Conservation (phyloP, 495 filamentous ascomycete species). For the Aspergillus nanangensis region DNA sequence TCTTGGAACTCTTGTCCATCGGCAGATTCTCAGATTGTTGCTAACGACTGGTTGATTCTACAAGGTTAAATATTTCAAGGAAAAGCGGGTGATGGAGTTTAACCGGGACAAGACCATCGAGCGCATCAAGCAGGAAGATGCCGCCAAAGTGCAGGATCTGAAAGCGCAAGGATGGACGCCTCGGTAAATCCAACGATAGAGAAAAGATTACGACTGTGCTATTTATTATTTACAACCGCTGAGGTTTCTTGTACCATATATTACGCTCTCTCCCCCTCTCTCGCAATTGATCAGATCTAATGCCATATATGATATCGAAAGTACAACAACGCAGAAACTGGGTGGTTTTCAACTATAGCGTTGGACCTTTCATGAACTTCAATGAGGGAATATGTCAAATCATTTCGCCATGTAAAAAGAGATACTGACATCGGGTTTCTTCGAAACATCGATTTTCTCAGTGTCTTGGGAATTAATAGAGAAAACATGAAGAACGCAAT, state of each 20-base stretch:
- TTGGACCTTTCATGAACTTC: too few species aligned
- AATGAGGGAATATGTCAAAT: too few species aligned
- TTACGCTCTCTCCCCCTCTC: background rate
- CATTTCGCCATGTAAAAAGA: too few species aligned
- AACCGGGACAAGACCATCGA: conserved; percentile 77
- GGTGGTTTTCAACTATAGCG: too few species aligned
- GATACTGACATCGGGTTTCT: too few species aligned
- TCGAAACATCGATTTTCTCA: too few species aligned
- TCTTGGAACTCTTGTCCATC: too few species aligned
- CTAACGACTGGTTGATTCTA: too few species aligned
- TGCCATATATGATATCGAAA: too few species aligned
- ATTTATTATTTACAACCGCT: conserved; percentile 1
- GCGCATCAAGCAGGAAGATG: conserved; percentile 76
- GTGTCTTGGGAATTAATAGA: too few species aligned
- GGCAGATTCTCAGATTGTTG: too few species aligned
- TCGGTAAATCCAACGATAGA: conserved; percentile 10
- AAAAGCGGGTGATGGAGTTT: conserved; percentile 85
- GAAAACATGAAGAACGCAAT: background rate
- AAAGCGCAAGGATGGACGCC: conserved; percentile 43
- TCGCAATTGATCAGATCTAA: background rate
- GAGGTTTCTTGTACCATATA: background rate
- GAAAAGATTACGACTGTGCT: conserved; percentile 7
- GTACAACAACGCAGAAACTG: too few species aligned
- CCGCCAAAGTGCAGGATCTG: conserved; percentile 47
- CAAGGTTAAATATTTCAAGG: conserved; percentile 99